phyloP scores from a whole-genome alignment of 2,329 filamentous ascomycete genomes.

The Colletotrichum plurivorum region DNA sequence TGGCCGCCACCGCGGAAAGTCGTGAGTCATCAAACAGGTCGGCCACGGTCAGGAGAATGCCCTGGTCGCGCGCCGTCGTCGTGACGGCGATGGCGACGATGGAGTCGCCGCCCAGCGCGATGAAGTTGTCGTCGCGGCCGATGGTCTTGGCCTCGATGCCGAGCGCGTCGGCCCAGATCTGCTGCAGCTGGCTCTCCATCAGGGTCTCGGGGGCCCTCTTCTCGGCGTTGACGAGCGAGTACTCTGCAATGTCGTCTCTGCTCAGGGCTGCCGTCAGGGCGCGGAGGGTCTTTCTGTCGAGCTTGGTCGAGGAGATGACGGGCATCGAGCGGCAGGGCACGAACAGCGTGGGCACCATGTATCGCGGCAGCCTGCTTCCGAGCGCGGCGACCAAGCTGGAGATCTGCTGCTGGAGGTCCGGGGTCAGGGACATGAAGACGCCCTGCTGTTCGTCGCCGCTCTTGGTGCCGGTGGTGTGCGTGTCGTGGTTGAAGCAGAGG shows the following conservation, averaged over 20 bases:
- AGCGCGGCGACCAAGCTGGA: not conserved
- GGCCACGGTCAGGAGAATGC: not conserved
- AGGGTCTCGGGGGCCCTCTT: conserved; percentile 9
- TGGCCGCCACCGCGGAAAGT: not conserved
- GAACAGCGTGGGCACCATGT: conserved; percentile 43
- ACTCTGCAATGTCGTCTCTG: conserved; percentile 4
- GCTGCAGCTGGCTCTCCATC: conserved; percentile 40
- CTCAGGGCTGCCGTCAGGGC: not conserved
- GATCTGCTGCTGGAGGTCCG: not conserved
- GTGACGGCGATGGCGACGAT: conserved; percentile 63
- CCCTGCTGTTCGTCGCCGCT: not conserved
- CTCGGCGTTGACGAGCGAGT: not conserved
- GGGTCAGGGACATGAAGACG: not conserved
- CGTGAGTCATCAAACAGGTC: not conserved
- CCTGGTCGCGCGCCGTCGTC: not conserved
- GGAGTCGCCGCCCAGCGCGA: conserved; percentile 64
- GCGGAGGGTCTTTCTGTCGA: conserved; percentile 30
- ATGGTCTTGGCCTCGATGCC: conserved; percentile 46
- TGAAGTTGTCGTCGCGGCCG: conserved; percentile 61
- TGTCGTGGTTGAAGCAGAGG: not conserved
- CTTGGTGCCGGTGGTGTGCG: not conserved
- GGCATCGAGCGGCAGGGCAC: conserved; percentile 38
- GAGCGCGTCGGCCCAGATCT: conserved; percentile 54
- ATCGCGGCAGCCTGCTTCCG: conserved; percentile 28
- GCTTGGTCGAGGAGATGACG: conserved; percentile 39